A percentile compares a stretch with the other conserved stretches of the same genome.
These are phyloP conservation scores for Penicillium psychrofluorescens DNA, from an alignment of 495 filamentous ascomycete species.

Conservation along the genomic window DNA sequence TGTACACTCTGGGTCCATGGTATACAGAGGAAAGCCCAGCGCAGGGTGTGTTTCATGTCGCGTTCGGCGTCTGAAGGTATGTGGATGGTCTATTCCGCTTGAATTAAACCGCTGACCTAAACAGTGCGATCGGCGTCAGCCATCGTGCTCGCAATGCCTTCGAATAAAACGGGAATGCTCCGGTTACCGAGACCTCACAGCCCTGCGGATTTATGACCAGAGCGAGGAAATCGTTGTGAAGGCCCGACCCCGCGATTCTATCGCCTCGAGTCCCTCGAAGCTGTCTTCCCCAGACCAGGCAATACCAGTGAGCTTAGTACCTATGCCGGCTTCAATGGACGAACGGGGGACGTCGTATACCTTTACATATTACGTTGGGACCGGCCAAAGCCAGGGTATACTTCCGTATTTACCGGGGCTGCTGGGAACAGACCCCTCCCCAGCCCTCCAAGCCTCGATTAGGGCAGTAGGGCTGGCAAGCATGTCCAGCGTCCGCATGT, in stretches of 20 bases:
- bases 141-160: too few relatives aligned
- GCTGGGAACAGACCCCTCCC: conserved; percentile 1
- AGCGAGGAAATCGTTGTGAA: too few relatives aligned
- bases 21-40: conserved; percentile 6
- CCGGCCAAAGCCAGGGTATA: conserved; percentile 1
- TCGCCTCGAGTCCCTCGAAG: too few relatives aligned
- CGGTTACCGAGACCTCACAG: too few relatives aligned
- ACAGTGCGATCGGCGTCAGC: too few relatives aligned
- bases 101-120: too few relatives aligned
- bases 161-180: too few relatives aligned
- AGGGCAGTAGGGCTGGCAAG: conserved; percentile 9
- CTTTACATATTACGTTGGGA: conserved; percentile 10
- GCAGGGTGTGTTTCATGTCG: conserved; percentile 1
- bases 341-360: conserved; percentile 2
- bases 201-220: too few relatives aligned
- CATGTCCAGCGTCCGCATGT: conserved; percentile 1
- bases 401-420: conserved; percentile 4
- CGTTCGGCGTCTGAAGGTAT: background rate
- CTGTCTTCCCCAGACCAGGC: too few relatives aligned
- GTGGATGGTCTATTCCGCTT: background rate
- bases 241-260: too few relatives aligned
- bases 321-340: conserved; percentile 1
- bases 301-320: too few relatives aligned
- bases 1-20: background rate
- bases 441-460: conserved; percentile 5